A percentile compares a stretch with the other conserved stretches of the same genome.
Evolutionary conservation across 805 yeast species (phyloP).

Genomic region (Cephaloascus fragrans): DNA sequence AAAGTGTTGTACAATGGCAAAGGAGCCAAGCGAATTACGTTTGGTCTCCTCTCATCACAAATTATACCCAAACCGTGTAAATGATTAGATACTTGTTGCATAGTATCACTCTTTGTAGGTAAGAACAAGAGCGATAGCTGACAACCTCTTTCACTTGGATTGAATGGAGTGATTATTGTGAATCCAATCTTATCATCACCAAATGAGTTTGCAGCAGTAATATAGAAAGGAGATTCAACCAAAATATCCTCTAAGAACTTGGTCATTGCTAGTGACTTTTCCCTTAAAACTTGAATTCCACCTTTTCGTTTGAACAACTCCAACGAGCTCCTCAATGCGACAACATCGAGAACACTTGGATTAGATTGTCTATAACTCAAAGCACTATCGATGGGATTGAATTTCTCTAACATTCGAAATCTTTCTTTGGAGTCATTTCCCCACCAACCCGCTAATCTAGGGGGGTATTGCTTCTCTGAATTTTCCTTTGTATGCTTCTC

Average conservation of each 20-base stretch:
- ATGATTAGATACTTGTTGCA: conserved; percentile 48
- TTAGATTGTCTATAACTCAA: conserved; percentile 84
- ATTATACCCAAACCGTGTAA: conserved; percentile 55
- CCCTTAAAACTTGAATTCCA: conserved; percentile 49
- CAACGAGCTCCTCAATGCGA: conserved; percentile 58
- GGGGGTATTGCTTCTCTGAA: conserved; percentile 24
- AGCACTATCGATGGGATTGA: conserved; percentile 80
- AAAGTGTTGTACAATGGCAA: conserved; percentile 75
- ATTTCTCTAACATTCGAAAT: conserved; percentile 70
- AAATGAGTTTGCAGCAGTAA: conserved; percentile 13
- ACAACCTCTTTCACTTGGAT: conserved; percentile 54
- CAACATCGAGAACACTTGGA: conserved; percentile 82
- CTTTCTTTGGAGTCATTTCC: conserved; percentile 67
- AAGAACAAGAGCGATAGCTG: conserved; percentile 70
- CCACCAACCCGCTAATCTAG: conserved; percentile 97
- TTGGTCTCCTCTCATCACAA: conserved; percentile 85
- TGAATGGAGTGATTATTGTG: conserved; percentile 66
- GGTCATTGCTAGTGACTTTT: conserved; percentile 51
- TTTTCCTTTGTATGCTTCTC: conserved; percentile 30
- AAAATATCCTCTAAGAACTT: conserved; percentile 42
- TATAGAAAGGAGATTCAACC: conserved; percentile 34
- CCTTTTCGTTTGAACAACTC: conserved; percentile 51
- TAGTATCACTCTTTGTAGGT: conserved; percentile 33
- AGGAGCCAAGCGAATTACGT: conserved; percentile 87
- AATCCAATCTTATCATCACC: conserved; percentile 28